Conservation (phyloP, 2,329 filamentous ascomycete genomes). For the Chaetomiaceae sp. region DNA sequence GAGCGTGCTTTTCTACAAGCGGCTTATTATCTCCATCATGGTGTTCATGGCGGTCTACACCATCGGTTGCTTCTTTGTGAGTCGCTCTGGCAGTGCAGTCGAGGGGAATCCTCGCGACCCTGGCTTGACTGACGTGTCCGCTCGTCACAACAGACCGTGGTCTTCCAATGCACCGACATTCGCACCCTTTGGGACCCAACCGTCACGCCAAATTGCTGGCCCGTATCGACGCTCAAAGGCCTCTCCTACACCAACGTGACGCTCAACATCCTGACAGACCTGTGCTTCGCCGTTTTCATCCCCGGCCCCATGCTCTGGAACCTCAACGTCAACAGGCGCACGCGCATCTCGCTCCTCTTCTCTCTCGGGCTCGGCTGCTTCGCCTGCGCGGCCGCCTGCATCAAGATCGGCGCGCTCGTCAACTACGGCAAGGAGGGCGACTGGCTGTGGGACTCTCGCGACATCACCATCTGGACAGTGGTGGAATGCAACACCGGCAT, state of each 20-base stretch:
- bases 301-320: constrained; percentile 28
- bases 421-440: constrained; percentile 27
- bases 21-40: constrained; percentile 36
- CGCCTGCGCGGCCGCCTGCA: constrained; percentile 24
- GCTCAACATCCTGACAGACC: constrained; percentile 31
- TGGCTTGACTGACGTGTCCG: neutral
- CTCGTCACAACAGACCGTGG: constrained; percentile 33
- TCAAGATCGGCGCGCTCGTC: constrained; percentile 23
- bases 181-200: constrained; percentile 40
- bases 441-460: constrained; percentile 29
- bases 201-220: constrained; percentile 40
- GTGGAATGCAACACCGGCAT: constrained; percentile 36
- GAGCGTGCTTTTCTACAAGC: constrained; percentile 32
- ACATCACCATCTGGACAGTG: constrained; percentile 45
- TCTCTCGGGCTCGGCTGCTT: constrained; percentile 25
- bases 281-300: constrained; percentile 27
- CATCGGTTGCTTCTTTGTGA: constrained; percentile 34
- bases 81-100: constrained; percentile 7
- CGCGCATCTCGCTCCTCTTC: constrained; percentile 21
- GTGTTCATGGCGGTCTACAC: constrained; percentile 33
- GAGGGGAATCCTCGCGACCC: too few species aligned
- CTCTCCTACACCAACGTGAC: constrained; percentile 40
- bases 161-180: constrained; percentile 46
- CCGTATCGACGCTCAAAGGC: constrained; percentile 33
- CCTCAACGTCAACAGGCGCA: constrained; percentile 25